These are phyloP conservation scores for Penicillium hesseltinei DNA, from an alignment of 2,329 filamentous ascomycete genomes.

Conservation along the genomic window DNA sequence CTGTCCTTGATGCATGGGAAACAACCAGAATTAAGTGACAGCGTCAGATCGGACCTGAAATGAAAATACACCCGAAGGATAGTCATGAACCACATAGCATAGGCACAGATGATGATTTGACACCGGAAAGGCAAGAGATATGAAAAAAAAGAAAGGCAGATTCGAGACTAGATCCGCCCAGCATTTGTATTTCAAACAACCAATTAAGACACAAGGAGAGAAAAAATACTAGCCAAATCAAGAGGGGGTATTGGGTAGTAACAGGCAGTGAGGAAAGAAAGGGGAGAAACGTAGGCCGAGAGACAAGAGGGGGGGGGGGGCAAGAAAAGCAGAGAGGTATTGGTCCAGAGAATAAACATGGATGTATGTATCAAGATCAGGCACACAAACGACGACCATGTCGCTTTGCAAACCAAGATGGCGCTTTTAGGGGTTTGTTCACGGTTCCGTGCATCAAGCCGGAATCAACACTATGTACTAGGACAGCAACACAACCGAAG, in stretches of 20 bases:
- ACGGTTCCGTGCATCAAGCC: constrained; percentile 17
- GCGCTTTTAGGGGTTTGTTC: constrained; percentile 20
- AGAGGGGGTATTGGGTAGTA: constrained; percentile 22
- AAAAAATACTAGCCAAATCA: constrained; percentile 23
- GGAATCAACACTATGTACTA: constrained; percentile 24
- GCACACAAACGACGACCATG: constrained; percentile 10
- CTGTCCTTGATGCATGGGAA: neutral
- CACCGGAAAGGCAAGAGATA: neutral
- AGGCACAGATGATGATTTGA: neutral
- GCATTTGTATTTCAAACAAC: constrained; percentile 7
- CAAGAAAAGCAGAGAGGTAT: constrained; percentile 1
- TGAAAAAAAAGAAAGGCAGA: neutral
- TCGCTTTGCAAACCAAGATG: constrained; percentile 7
- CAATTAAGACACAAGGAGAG: constrained; percentile 13
- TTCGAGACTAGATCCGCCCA: constrained; percentile 2
- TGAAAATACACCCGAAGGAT: neutral
- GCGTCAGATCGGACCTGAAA: neutral
- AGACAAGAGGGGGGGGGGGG: neutral
- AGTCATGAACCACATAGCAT: neutral
- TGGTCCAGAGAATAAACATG: neutral
- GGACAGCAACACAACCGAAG: constrained; percentile 2
- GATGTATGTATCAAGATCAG: constrained; percentile 5
- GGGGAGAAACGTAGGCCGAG: neutral
- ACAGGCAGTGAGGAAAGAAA: neutral
- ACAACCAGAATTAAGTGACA: neutral